Conservation (phyloP, 2,329 filamentous ascomycete species). For the Cladosporium sp. region DNA sequence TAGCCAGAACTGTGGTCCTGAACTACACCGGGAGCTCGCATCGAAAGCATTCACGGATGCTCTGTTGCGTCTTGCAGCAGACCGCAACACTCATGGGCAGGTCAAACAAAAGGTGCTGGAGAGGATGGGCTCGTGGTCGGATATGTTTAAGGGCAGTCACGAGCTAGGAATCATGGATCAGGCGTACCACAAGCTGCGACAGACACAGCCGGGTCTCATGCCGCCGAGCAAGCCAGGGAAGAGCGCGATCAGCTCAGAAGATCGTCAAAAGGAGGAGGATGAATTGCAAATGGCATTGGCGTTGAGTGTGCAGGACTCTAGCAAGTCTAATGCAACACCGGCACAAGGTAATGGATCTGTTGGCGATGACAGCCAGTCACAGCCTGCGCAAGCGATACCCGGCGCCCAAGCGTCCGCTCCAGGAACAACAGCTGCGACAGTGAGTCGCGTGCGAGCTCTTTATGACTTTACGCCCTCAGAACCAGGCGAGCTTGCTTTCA, state of each 20-base stretch:
- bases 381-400: conserved; percentile 38
- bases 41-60: conserved; percentile 93
- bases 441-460: conserved; percentile 86
- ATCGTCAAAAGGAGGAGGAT: conserved; percentile 93
- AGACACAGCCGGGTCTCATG: conserved; percentile 72
- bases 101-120: conserved; percentile 97
- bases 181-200: conserved; percentile 83
- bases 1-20: conserved; percentile 83
- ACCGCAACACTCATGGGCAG: conserved; percentile 90
- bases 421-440: conserved; percentile 91
- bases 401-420: conserved; percentile 46
- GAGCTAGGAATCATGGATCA: conserved; percentile 98
- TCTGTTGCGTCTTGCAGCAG: conserved; percentile 81
- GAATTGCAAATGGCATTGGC: conserved; percentile 95
- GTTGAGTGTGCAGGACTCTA: conserved; percentile 85
- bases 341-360: conserved; percentile 25
- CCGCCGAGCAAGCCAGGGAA: conserved; percentile 86
- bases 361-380: conserved; percentile 29
- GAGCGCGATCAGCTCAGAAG: conserved; percentile 80
- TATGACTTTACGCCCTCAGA: conserved; percentile 96
- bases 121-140: conserved; percentile 92
- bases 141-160: conserved; percentile 85
- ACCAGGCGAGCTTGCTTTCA: conserved; percentile 89
- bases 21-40: conserved; percentile 83
- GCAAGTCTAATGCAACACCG: conserved; percentile 36